Base-by-base conservation (phyloP, 352 stramenopile species). In the Globisporangium barbulae region DNA sequence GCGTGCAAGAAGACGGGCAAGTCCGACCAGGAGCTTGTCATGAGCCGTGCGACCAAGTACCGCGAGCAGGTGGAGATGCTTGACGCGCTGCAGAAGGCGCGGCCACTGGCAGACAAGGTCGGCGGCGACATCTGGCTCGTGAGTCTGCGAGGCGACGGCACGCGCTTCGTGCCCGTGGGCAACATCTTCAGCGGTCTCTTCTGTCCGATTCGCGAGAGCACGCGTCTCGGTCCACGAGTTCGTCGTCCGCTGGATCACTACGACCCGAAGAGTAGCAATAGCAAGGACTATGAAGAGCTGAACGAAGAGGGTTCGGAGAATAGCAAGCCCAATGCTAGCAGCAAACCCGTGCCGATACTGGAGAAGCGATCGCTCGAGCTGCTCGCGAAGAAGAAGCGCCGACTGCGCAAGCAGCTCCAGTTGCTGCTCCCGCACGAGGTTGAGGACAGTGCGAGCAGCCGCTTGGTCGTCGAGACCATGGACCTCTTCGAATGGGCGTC, bases 161-260 rank as follows among this genome's bases (percentile, higher is more conserved):
- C 89, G 33, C 89, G 91, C 33, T 94, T 79, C 37, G 90, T 97
- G 17, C 85, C 78, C 5, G 89, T 98, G 31, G 93, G 93, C 3
- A 97, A 97, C 59, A 96, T 97, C 62, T 98, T 98, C 65, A 97
- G 81, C 44, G 93, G 92, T 0, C 74, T 98, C 15, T 97, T 85
- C 65, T 98, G 87, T 64, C 88, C 87, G 9, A 92, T 97, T 44
- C 75, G 85, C 17, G 84, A 95, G 57, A 88, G 76, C 59, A 80
- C 75, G 28, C 73, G 69, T 31, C 54, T 89, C 12, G 81, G 81
- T 19, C 83, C 81, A 1, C 70, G 75, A 15, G 65, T 91, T 19
- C 76, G 75, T 37, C 78, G 83, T 0, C 85, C 85, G 13, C 65
- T 94, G n/a, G 85, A 92, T 61, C 47, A 65, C 13, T 53, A 66